These are phyloP conservation scores for Handroanthus guayacan DNA, from an alignment of 257 asterid species.

Conservation along the genomic window DNA sequence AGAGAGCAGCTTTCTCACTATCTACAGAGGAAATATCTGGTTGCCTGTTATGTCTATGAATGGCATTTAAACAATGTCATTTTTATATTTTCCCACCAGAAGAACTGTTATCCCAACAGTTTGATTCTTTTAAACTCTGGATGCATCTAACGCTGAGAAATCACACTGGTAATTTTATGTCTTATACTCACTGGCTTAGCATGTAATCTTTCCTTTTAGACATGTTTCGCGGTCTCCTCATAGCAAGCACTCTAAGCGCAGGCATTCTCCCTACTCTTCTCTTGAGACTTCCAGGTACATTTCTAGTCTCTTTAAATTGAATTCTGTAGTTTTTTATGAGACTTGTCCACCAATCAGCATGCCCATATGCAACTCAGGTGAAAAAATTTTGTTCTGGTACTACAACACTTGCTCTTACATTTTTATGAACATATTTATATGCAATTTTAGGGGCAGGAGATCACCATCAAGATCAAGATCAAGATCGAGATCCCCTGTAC, in stretches of 20 bases:
- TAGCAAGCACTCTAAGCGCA: conserved; percentile 99
- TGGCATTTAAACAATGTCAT: conserved; percentile 13
- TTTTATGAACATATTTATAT: conserved; percentile 43
- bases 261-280: conserved; percentile 95
- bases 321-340: conserved; percentile 39
- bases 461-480: conserved; percentile 59
- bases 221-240: conserved; percentile 97
- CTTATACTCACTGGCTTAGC: conserved; percentile 68
- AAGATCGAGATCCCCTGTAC: conserved; percentile 83
- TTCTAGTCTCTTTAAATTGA: conserved; percentile 35
- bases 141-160: conserved; percentile 47
- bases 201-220: conserved; percentile 87
- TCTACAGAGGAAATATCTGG: conserved; percentile 18
- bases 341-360: conserved; percentile 39
- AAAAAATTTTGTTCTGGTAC: conserved; percentile 35
- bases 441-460: conserved; percentile 68
- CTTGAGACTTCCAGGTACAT: conserved; percentile 86
- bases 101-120: conserved; percentile 17
- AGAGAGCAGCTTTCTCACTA: conserved; percentile 26
- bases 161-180: conserved; percentile 42
- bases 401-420: neutral
- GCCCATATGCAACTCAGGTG: conserved; percentile 58
- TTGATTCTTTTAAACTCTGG: conserved; percentile 35
- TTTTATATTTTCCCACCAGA: conserved; percentile 11
- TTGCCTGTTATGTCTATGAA: conserved; percentile 15